Base-by-base conservation (phyloP, 345 rosid species). In the Citrus australasica region DNA sequence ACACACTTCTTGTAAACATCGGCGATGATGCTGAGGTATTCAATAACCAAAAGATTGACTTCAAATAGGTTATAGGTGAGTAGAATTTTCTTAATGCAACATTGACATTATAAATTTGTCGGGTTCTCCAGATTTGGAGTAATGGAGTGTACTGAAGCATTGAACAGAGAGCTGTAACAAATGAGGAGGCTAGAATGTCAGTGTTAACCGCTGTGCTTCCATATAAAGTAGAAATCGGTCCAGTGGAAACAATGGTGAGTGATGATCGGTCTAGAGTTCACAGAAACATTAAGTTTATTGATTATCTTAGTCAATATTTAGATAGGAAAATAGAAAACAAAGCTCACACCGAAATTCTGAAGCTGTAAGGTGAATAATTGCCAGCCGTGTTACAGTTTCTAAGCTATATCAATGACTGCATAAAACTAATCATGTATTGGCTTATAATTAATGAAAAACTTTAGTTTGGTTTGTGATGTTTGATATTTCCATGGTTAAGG, bases 131-230 rank as follows among this genome's bases (percentile, higher is more conserved):
- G 78, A 33, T 8, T 11, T 71, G 82, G 80, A 79, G 87, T 79
- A 79, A 79, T 66, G 83, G 82, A 0, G 22, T 70, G 40, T 70
- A 80, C 82, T 61, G 72, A 76, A 80, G 87, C 80, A 75, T 75
- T 66, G 87, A 82, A 48, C 85, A 80, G 28, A 75, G 85, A 58
- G 82, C 80, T n/a, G 5, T 78, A 4, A 78, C 79, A 16, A 83
- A 72, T 63, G 75, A 58, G 58, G 74, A 19, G 21, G 62, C 79
- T 28, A 80, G 83, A 76, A 73, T 48, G 63, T 79, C 76, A 1
- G 56, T 67, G 6, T 76, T 83, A 28, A 38, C 85, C 55, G 73
- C 68, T 42, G 65, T 67, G 6, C 0, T 72, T 24, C 83, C 81
- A 4, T 48, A 33, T 2, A 73, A 51, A 16, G 53, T 35, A 8